Base-by-base conservation (phyloP, 352 stramenopile species). In the Phytopythium aichiense region DNA sequence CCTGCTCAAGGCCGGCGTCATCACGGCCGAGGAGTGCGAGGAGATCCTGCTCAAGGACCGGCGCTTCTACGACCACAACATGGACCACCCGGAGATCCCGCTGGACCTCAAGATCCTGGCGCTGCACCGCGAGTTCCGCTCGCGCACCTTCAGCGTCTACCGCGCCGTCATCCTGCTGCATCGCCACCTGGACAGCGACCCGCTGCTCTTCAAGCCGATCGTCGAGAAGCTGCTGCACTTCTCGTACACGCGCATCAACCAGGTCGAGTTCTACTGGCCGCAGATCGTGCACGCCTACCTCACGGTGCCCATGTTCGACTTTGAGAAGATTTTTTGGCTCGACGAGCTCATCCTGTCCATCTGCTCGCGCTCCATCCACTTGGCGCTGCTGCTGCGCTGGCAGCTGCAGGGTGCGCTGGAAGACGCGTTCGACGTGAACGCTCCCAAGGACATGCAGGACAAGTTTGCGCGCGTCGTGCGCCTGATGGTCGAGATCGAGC, bases 191-290 rank as follows among this genome's bases (percentile, higher is more conserved):
- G 85, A 96, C 60, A 93, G 80, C 64, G 86, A 93, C 50, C 85
- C 88, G 30, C 66, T 95, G 37, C 53, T 95, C 7, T 95, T 95
- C 67, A 94, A 95, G 68, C 87, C 86, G 37, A 92, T 94, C 43
- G 81, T 94, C 51, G 85, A 94, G 58, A 88, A 87, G 30, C 55
- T 95, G 56, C 68, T 92, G 7, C 79, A 94, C 37, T 94, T 94
- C 63, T 93, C 86, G 45, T 94, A 94, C 72, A 91, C 85, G 30
- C 77, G 87, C 25, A 94, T 96, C 66, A 95, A 95, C 62, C 83
- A 97, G 69, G 84, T 97, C 49, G 89, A 97, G 65, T 96, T 97
- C 61, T 96, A 96, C 64, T 95, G 87, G 82, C 88, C 87, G 20
- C 89, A 97, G 72, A 91, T 97, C 37, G 79, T 96, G 45, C 89